phyloP scores from a whole-genome alignment of 2,329 filamentous ascomycete species.

The Alternaria burnsii region DNA sequence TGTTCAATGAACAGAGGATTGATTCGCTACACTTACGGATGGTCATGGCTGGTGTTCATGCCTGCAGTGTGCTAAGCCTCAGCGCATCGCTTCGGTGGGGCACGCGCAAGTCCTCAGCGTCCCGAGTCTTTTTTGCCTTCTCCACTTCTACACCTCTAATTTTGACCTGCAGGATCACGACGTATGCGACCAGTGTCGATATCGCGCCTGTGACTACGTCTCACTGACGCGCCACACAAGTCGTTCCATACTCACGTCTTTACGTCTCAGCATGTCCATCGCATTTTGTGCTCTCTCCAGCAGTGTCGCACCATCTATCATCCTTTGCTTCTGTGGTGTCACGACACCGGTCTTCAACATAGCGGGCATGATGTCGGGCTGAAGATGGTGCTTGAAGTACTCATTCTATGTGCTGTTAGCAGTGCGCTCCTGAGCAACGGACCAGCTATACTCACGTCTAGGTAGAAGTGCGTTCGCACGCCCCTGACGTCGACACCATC shows the following conservation, averaged over 20 bases:
- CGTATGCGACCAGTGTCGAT: neutral
- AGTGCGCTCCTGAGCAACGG: neutral
- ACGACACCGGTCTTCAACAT: conserved; percentile 54
- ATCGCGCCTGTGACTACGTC: neutral
- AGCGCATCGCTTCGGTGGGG: neutral
- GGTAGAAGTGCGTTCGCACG: conserved; percentile 65
- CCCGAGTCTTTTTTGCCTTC: neutral
- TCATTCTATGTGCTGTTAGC: conserved; percentile 56
- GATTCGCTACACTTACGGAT: too few relatives aligned
- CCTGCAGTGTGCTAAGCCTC: neutral
- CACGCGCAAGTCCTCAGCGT: neutral
- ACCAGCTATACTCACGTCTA: conserved; percentile 50
- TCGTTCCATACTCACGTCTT: conserved; percentile 57
- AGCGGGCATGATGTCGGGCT: conserved; percentile 63
- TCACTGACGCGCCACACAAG: conserved; percentile 51
- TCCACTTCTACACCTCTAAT: neutral
- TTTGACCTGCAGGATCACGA: neutral
- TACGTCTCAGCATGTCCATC: conserved; percentile 54
- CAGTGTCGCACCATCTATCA: conserved; percentile 55
- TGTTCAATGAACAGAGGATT: neutral
- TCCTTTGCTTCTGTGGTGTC: conserved; percentile 52
- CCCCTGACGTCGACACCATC: conserved; percentile 63
- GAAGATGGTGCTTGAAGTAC: conserved; percentile 63
- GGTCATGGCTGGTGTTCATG: neutral
- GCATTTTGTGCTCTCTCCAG: conserved; percentile 55